These are phyloP conservation scores for Pestalotiopsis sp. DNA, from an alignment of 2,329 filamentous ascomycete genomes.

Conservation along the genomic window DNA sequence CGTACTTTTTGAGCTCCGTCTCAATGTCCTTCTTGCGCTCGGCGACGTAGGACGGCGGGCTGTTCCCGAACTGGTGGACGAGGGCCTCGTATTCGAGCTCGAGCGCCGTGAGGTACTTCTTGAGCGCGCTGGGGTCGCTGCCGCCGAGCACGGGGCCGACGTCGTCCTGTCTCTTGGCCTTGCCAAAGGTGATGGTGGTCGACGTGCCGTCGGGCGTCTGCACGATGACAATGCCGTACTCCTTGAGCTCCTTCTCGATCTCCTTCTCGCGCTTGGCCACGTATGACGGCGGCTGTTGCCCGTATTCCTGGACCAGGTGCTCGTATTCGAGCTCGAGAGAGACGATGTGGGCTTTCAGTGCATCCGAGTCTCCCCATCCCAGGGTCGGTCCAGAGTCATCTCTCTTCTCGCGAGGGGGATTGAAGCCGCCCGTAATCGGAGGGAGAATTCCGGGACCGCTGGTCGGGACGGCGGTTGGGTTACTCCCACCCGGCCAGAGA, in stretches of 20 bases:
- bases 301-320: conserved; percentile 25
- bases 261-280: conserved; percentile 21
- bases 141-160: conserved; percentile 14
- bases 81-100: conserved; percentile 29
- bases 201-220: conserved; percentile 33
- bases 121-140: conserved; percentile 19
- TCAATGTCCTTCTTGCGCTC: conserved; percentile 23
- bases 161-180: conserved; percentile 18
- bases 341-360: conserved; percentile 24
- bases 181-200: conserved; percentile 32
- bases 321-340: conserved; percentile 29
- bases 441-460: conserved; percentile 13
- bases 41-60: conserved; percentile 21
- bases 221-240: conserved; percentile 36
- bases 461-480: conserved; percentile 5
- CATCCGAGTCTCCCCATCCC: conserved; percentile 19
- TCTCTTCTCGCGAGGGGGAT: conserved; percentile 8
- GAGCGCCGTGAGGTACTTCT: conserved; percentile 24
- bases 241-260: conserved; percentile 28
- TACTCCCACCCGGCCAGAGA: background rate
- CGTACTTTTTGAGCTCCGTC: conserved; percentile 32
- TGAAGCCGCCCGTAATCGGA: conserved; percentile 10
- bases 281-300: conserved; percentile 20
- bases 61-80: conserved; percentile 23
- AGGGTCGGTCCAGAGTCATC: conserved; percentile 8